Evolutionary conservation across 2,329 filamentous ascomycete species (phyloP).

Genomic region (Fusarium sp.): DNA sequence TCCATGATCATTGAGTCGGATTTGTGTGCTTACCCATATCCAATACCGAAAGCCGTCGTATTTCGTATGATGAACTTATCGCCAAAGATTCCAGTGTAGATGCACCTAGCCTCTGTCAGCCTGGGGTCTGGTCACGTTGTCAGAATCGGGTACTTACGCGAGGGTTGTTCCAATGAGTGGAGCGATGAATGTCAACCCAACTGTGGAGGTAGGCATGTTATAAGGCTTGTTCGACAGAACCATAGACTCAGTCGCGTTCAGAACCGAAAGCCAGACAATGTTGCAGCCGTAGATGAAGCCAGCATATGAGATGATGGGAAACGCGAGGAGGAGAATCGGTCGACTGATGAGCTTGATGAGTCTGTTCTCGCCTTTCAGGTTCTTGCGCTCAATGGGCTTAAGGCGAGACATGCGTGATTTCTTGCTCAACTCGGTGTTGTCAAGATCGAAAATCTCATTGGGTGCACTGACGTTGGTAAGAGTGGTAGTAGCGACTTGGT

Average conservation of each 20-base stretch:
- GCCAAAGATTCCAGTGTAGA: background rate
- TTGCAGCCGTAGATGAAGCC: background rate
- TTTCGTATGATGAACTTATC: background rate
- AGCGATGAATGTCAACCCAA: background rate
- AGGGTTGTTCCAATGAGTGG: background rate
- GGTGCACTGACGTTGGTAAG: background rate
- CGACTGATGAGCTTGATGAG: background rate
- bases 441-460: accelerated
- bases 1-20: accelerated
- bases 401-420: background rate
- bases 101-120: background rate
- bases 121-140: too few species aligned
- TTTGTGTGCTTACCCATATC: background rate
- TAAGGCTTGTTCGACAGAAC: background rate
- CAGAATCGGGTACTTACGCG: background rate
- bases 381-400: background rate
- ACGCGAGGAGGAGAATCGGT: background rate
- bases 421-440: background rate
- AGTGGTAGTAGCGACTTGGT: background rate
- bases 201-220: background rate
- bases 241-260: background rate
- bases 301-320: background rate
- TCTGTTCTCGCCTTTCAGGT: background rate
- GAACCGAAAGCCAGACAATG: background rate
- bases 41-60: background rate